Evolutionary conservation across 2,329 filamentous ascomycete genomes (phyloP), one percentile per base, ranked within the genome.

Genomic region (Ophiostoma himal-ulmi): DNA sequence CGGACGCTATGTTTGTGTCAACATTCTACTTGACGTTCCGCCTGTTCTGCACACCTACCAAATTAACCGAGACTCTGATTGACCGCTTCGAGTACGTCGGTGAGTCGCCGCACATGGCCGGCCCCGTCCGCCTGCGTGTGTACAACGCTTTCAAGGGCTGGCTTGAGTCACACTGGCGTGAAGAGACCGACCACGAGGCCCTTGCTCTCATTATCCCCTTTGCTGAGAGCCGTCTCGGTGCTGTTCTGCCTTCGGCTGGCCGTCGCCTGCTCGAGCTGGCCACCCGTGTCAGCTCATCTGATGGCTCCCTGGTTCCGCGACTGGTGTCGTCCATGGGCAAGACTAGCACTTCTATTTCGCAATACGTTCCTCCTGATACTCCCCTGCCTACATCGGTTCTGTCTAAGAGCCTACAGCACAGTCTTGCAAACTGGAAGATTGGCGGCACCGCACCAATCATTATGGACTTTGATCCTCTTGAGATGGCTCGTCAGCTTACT

Each of bases 91-190:
- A 97, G 71, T 97, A 97, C 75, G 91, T 97, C 52, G 91, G 88
- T 14, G 91, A 95, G 72, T 91, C 89, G 67, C 87, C 89, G 30
- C 86, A 89, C 71, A 86, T 94, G 73, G 89, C 93, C 30, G 86
- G 85, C 2, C 92, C 94, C 0, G 94, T 98, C 30, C 89, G 94
- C 68, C 83, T 99, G 67, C 88, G 95, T 68, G 93, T 98, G 1
- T 98, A 96, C 82, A 98, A 99, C 78, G 90, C 93, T 70, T 93
- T 99, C 84, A 99, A 99, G 80, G 91, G 92, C 60, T 99, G 95
- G 95, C 83, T 99, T 26, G 95, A 98, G 81, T 95, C 91, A 7
- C 93, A 99, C 79, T 99, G 95, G 94, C 88, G 91, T 67, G 88
- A 92, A 73, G 88, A 93, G 71, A 88, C 89, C 13, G 95, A 99